A percentile compares a stretch with the other conserved stretches of the same genome.
These are phyloP conservation scores for Colletotrichum tofieldiae DNA, from an alignment of 2,329 filamentous ascomycete genomes.

Conservation along the genomic window DNA sequence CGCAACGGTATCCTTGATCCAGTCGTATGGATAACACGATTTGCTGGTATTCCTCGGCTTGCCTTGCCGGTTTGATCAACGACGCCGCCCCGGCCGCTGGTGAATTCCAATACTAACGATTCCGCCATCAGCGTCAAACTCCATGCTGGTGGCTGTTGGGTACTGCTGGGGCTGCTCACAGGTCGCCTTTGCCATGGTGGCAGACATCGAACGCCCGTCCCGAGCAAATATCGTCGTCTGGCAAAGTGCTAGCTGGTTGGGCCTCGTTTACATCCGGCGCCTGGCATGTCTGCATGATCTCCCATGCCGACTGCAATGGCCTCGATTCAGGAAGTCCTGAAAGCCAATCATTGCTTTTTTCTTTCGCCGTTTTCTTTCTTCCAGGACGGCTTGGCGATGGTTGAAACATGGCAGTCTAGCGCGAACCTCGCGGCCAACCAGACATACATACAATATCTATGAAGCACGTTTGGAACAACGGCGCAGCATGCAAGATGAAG, in stretches of 20 bases:
- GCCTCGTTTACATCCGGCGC: background rate
- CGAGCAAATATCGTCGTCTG: background rate
- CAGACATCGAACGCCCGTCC: background rate
- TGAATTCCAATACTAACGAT: background rate
- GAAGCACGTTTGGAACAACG: slow-evolving; percentile 32
- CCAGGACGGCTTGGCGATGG: slow-evolving; percentile 16
- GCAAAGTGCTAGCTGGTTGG: background rate
- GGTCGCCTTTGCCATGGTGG: background rate
- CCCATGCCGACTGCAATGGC: slow-evolving; percentile 12
- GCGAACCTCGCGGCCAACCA: slow-evolving; percentile 10
- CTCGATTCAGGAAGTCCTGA: background rate
- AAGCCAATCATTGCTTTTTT: slow-evolving; percentile 26
- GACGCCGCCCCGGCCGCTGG: background rate
- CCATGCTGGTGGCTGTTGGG: too few species aligned
- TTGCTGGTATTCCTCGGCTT: slow-evolving; percentile 4
- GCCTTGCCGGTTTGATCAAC: slow-evolving; percentile 16
- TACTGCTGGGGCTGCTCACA: background rate
- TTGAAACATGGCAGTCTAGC: slow-evolving; percentile 35
- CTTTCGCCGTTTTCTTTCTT: background rate
- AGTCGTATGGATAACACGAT: slow-evolving; percentile 19
- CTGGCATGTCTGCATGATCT: slow-evolving; percentile 15
- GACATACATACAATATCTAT: slow-evolving; percentile 15
- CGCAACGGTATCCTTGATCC: slow-evolving; percentile 10
- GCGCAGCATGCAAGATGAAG: slow-evolving; percentile 22
- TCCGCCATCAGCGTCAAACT: background rate